Evolutionary conservation across 495 filamentous ascomycete species (phyloP), one percentile per base, ranked within the genome.

Genomic region (Penicillium bovifimosum): DNA sequence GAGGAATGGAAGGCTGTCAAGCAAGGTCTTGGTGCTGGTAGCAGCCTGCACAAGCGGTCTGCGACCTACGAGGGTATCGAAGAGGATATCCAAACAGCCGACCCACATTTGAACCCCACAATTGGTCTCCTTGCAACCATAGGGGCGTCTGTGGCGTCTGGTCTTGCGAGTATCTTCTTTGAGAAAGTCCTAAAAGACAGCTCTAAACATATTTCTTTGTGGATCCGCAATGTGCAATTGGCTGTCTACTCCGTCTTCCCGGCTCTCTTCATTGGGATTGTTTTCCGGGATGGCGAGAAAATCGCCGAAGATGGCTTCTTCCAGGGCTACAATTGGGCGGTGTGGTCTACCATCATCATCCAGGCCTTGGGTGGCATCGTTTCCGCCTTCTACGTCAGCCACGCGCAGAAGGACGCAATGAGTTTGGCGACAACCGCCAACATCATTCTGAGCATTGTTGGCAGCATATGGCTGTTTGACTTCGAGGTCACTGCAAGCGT

Each of bases 101-200:
- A 79, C 20, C 86, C 85, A 8, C 69, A 76, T 34, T 81, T 95
- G 79, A 90, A 90, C 68, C 78, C 82, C 43, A 76, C 80, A 1
- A 71, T 95, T 47, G 93, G 93, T n/a, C 62, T 97, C 9, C 66
- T 82, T 1, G 84, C 92, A 0, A 91, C 91, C 3, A 66, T 91
- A 47, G 75, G 85, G 5, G 85, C 90, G 18, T 88, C 87, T 50
- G 71, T 81, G 11, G 79, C 91, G 9, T 96, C 91, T 1, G 88
- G 91, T 2, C 67, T 95, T 41, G 91, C 88, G 1, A 87, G 90
- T 1, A 87, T 96, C 2, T 95, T 91, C 66, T 96, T 97, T 63
- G 93, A 98, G 71, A 96, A 95, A 68, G 85, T 96, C 0, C 75
- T 97, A 41, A 95, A 92, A 64, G 87, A 96, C 54, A 85, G 87